These are phyloP conservation scores for Lentinula detonsa DNA, from an alignment of 768 basidiomycete genomes.

Conservation along the genomic window DNA sequence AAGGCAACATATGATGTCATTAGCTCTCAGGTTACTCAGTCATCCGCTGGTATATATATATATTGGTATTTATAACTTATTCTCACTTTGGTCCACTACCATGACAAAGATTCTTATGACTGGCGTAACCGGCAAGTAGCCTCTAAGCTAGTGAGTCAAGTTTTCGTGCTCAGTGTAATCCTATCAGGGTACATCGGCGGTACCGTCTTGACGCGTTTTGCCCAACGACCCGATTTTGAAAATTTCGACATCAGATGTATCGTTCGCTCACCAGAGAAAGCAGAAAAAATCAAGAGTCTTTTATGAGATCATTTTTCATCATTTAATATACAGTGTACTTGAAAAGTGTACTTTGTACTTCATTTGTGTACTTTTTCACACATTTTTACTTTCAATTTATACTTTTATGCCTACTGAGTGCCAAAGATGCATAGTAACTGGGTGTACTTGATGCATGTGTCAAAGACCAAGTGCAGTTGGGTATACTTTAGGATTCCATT, in stretches of 20 bases:
- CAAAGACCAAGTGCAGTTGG: no score
- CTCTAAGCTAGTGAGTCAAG: not conserved
- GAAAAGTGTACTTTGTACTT: no score
- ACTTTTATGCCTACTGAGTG: no score
- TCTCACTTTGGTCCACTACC: not conserved
- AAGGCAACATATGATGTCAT: not conserved
- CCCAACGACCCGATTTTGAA: conserved; percentile 2
- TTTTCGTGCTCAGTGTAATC: not conserved
- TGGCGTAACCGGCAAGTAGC: conserved; percentile 5
- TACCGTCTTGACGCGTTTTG: not conserved
- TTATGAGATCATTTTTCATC: no score
- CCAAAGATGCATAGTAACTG: no score
- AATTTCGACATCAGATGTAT: not conserved
- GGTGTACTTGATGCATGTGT: no score
- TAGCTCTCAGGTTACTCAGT: not conserved
- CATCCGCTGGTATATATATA: not conserved
- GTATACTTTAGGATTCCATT: no score
- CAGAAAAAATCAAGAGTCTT: conserved; percentile 2
- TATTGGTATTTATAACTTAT: not conserved
- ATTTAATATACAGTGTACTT: no score
- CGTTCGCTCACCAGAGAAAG: conserved; percentile 7
- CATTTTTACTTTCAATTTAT: no score
- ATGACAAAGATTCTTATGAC: conserved; percentile 7
- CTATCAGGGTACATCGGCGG: conserved; percentile 5
- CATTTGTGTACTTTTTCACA: no score